phyloP scores from a whole-genome alignment of 1,284 basidiomycete genomes.

The Pseudozyma sp. region DNA sequence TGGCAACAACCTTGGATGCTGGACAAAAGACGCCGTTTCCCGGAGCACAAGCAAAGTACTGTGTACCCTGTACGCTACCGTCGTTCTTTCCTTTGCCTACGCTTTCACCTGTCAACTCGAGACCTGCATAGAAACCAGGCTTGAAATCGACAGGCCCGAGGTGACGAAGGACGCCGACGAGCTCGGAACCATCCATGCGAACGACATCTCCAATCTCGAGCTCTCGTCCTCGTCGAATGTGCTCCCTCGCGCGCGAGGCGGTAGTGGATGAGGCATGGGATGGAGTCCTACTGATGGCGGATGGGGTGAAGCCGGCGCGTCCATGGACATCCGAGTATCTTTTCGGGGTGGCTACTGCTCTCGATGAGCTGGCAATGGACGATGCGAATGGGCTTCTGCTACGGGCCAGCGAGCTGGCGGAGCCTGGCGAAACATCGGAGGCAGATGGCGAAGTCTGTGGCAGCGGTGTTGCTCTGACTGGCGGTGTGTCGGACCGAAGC shows the following conservation, averaged over 20 bases:
- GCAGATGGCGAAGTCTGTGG: slow-evolving; percentile 30
- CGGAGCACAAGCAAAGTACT: slow-evolving; percentile 87
- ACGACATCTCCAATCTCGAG: slow-evolving; percentile 63
- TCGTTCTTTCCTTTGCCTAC: slow-evolving; percentile 94
- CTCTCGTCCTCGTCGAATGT: slow-evolving; percentile 34
- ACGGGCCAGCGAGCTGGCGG: slow-evolving; percentile 15
- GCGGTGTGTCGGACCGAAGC: slow-evolving; percentile 39
- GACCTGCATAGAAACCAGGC: slow-evolving; percentile 61
- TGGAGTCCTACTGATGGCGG: slow-evolving; percentile 25
- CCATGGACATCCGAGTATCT: slow-evolving; percentile 39
- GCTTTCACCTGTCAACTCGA: slow-evolving; percentile 63
- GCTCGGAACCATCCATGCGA: slow-evolving; percentile 51
- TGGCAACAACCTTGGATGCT: slow-evolving; percentile 76
- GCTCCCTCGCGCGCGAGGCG: slow-evolving; percentile 35
- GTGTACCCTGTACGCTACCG: slow-evolving; percentile 83
- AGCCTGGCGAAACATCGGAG: slow-evolving; percentile 27
- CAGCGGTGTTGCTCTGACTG: slow-evolving; percentile 12
- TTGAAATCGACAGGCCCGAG: slow-evolving; percentile 61
- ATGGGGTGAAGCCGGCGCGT: slow-evolving; percentile 17
- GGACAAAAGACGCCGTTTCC: slow-evolving; percentile 92
- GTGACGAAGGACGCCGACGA: slow-evolving; percentile 63
- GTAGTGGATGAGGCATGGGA: slow-evolving; percentile 42
- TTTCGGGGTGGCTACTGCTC: slow-evolving; percentile 33
- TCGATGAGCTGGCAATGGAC: slow-evolving; percentile 14
- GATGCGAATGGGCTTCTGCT: slow-evolving; percentile 24